Percentiles rank a stretch among this genome's conserved stretches.
Conservation (phyloP, 148 eudicot species). For the Pharnaceum exiguum region DNA sequence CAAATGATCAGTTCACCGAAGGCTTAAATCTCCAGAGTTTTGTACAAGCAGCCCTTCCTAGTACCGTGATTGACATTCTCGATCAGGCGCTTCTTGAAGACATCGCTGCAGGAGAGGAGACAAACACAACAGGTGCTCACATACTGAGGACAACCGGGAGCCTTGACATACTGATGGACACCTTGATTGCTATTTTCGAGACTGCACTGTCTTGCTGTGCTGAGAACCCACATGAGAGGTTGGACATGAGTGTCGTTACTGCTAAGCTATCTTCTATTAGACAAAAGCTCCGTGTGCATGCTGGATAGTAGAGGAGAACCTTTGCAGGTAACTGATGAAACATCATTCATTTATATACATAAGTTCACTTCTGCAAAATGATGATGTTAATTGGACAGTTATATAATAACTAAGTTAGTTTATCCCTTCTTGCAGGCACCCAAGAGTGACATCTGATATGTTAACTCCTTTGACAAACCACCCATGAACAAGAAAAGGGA, state of each 20-base stretch:
- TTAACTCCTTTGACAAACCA: too few species aligned
- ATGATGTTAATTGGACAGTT: too few species aligned
- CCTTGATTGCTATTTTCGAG: not conserved
- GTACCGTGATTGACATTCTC: slow-evolving; percentile 7
- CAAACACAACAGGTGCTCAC: not conserved
- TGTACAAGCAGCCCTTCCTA: slow-evolving; percentile 14
- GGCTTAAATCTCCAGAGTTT: slow-evolving; percentile 12
- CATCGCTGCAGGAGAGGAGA: not conserved
- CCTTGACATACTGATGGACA: not conserved
- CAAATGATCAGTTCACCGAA: slow-evolving; percentile 9
- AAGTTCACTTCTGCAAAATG: too few species aligned
- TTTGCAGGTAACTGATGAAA: too few species aligned
- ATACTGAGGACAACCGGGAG: too few species aligned
- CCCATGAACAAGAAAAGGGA: too few species aligned
- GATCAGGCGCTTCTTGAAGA: slow-evolving; percentile 9
- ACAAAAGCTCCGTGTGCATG: not conserved
- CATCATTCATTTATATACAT: too few species aligned
- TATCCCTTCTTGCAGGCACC: not conserved
- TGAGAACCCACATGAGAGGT: slow-evolving; percentile 6
- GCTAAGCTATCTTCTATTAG: slow-evolving; percentile 12
- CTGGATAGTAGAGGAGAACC: too few species aligned
- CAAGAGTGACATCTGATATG: not conserved
- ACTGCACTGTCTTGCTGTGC: slow-evolving; percentile 13
- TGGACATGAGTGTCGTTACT: slow-evolving; percentile 9
- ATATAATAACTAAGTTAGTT: not conserved